These are phyloP conservation scores for Pilobolus umbonatus DNA, from an alignment of 192 early-diverging fungal genomes.

Conservation along the genomic window DNA sequence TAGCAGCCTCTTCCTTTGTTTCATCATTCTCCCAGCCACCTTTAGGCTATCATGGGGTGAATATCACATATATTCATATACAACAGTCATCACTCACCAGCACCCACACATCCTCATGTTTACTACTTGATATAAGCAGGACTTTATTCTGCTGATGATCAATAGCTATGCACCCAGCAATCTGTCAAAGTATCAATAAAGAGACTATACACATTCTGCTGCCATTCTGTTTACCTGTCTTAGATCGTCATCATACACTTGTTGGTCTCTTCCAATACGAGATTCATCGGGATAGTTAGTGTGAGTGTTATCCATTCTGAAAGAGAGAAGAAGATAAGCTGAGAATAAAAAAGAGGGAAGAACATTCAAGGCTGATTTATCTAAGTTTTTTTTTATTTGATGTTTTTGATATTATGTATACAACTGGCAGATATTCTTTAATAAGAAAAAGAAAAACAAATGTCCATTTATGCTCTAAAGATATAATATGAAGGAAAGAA, in stretches of 20 bases:
- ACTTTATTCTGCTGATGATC: constrained; percentile 39
- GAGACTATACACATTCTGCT: not conserved
- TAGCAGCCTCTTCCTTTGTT: constrained; percentile 45
- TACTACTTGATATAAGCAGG: constrained; percentile 45
- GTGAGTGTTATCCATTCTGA: not conserved
- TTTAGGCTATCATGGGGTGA: constrained; percentile 37
- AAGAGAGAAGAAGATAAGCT: not conserved
- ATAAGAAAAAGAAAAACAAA: not conserved
- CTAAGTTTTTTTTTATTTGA: too few species aligned
- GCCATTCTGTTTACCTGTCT: constrained; percentile 8
- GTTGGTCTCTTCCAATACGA: constrained; percentile 23
- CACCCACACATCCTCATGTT: constrained; percentile 45
- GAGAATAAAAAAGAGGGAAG: not conserved
- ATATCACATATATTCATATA: not conserved
- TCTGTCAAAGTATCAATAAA: not conserved
- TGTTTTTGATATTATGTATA: too few species aligned
- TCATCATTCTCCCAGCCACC: constrained; percentile 65
- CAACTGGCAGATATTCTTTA: not conserved
- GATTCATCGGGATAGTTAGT: constrained; percentile 10
- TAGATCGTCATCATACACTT: constrained; percentile 14
- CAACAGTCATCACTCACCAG: constrained; percentile 25
- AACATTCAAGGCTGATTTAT: too few species aligned
- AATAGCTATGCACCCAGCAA: constrained; percentile 49
- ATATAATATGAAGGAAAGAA: not conserved
- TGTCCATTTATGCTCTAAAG: not conserved